These are phyloP conservation scores for Suillus alpinus DNA, from an alignment of 768 basidiomycete genomes.

Conservation along the genomic window DNA sequence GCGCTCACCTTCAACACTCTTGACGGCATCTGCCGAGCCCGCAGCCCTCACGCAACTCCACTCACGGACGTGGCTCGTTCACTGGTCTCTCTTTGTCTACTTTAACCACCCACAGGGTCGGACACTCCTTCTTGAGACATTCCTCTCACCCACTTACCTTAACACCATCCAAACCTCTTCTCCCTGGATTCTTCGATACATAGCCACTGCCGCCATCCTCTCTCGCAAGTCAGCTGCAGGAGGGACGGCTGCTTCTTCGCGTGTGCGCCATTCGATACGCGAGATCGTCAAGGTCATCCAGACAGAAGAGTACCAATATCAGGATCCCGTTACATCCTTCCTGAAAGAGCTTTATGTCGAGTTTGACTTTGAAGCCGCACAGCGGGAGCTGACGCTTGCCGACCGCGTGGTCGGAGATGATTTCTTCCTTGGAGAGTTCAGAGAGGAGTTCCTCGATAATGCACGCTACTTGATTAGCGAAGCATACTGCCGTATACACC, in stretches of 20 bases:
- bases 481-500: slow-evolving; percentile 97
- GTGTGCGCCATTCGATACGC: slow-evolving; percentile 83
- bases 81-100: slow-evolving; percentile 98
- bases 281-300: slow-evolving; percentile 93
- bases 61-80: slow-evolving; percentile 92
- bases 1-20: slow-evolving; percentile 52
- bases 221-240: slow-evolving; percentile 71
- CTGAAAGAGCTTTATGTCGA: slow-evolving; percentile 91
- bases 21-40: slow-evolving; percentile 47
- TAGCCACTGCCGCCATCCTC: slow-evolving; percentile 89
- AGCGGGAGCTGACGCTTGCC: slow-evolving; percentile 72
- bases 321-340: slow-evolving; percentile 91
- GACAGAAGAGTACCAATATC: slow-evolving; percentile 94
- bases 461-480: slow-evolving; percentile 95
- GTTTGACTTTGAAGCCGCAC: slow-evolving; percentile 95
- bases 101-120: slow-evolving; percentile 95
- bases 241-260: slow-evolving; percentile 51
- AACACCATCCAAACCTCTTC: slow-evolving; percentile 97
- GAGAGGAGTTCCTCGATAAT: slow-evolving; percentile 94
- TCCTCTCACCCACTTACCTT: slow-evolving; percentile 94
- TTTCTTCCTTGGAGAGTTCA: slow-evolving; percentile 90
- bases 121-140: slow-evolving; percentile 90
- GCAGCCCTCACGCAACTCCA: slow-evolving; percentile 87
- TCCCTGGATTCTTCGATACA: slow-evolving; percentile 94
- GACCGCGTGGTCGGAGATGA: slow-evolving; percentile 86